phyloP scores from a whole-genome alignment of 805 yeast genomes.

The Metschnikowia lachancei region DNA sequence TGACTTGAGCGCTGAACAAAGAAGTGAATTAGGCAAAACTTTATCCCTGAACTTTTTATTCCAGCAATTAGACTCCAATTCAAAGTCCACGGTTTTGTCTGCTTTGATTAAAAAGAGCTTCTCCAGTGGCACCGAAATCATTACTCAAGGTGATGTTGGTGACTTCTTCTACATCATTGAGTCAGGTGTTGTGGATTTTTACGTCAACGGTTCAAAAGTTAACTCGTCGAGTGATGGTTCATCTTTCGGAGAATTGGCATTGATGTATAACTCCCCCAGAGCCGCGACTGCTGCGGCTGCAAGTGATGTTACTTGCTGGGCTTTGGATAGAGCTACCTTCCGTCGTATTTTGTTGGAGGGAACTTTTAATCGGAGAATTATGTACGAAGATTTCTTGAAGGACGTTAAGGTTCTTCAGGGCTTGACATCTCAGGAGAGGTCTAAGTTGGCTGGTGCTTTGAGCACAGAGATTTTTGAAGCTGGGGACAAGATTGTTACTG shows the following conservation, averaged over 20 bases:
- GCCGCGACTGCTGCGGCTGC: constrained; percentile 88
- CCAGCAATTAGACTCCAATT: constrained; percentile 73
- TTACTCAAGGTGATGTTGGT: constrained; percentile 91
- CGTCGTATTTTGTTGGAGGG: constrained; percentile 88
- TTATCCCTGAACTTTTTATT: constrained; percentile 83
- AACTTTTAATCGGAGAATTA: constrained; percentile 82
- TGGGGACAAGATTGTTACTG: constrained; percentile 73
- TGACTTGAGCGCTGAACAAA: constrained; percentile 60
- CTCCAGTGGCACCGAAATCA: constrained; percentile 60
- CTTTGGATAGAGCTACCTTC: constrained; percentile 89
- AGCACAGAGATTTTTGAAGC: constrained; percentile 68
- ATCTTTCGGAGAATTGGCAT: constrained; percentile 93
- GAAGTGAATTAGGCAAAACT: constrained; percentile 62
- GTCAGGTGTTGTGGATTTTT: constrained; percentile 77
- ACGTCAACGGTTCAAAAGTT: constrained; percentile 67
- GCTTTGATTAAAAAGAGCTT: constrained; percentile 78
- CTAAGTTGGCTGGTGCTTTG: constrained; percentile 92
- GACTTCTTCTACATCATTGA: constrained; percentile 89
- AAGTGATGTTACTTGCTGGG: constrained; percentile 71
- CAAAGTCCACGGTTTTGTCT: constrained; percentile 71
- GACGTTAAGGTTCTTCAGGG: constrained; percentile 78
- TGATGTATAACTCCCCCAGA: constrained; percentile 96
- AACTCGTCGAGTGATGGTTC: constrained; percentile 81
- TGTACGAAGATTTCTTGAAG: constrained; percentile 85
- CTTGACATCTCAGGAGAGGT: constrained; percentile 76